Percentiles rank a stretch among this genome's conserved stretches.
These are phyloP conservation scores for Talaromyces funiculosus DNA, from an alignment of 2,329 filamentous ascomycete species.

Conservation along the genomic window DNA sequence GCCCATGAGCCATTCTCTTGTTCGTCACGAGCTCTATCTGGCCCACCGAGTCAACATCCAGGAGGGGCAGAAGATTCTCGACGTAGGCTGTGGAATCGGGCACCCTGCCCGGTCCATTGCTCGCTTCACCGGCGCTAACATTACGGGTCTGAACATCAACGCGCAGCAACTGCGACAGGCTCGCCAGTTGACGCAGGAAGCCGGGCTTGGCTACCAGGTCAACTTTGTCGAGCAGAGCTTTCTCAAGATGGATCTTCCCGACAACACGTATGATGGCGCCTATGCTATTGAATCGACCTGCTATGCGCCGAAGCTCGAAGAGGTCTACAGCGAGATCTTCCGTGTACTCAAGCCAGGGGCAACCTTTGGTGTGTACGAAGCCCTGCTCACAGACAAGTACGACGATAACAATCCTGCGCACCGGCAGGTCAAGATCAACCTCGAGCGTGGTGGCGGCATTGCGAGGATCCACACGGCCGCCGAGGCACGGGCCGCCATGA, in stretches of 20 bases:
- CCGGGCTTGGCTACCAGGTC: slow-evolving; percentile 72
- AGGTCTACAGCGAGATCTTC: slow-evolving; percentile 91
- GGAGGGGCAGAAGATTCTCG: slow-evolving; percentile 81
- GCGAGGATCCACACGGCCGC: slow-evolving; percentile 91
- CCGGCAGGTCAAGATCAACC: slow-evolving; percentile 83
- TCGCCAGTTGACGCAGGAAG: slow-evolving; percentile 72
- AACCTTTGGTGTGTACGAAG: slow-evolving; percentile 95
- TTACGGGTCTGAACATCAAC: slow-evolving; percentile 96
- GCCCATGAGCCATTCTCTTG: slow-evolving; percentile 82
- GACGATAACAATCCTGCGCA: slow-evolving; percentile 82
- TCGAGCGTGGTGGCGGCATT: slow-evolving; percentile 93
- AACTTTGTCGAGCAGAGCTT: slow-evolving; percentile 92
- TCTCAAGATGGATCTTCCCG: slow-evolving; percentile 96
- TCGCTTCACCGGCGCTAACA: slow-evolving; percentile 85
- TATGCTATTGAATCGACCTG: slow-evolving; percentile 97
- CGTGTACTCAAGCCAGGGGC: slow-evolving; percentile 93
- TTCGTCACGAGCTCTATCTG: slow-evolving; percentile 95
- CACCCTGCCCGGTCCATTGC: slow-evolving; percentile 92
- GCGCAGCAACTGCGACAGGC: slow-evolving; percentile 97
- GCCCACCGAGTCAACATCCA: slow-evolving; percentile 81
- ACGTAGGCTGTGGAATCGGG: slow-evolving; percentile 94
- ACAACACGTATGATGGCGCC: slow-evolving; percentile 87
- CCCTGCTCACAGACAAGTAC: slow-evolving; percentile 96
- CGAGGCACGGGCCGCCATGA: slow-evolving; percentile 75
- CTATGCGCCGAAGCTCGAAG: slow-evolving; percentile 83